Evolutionary conservation across 495 filamentous ascomycete species (phyloP), one percentile per base, ranked within the genome.

Genomic region (Amorphotheca resinae): DNA sequence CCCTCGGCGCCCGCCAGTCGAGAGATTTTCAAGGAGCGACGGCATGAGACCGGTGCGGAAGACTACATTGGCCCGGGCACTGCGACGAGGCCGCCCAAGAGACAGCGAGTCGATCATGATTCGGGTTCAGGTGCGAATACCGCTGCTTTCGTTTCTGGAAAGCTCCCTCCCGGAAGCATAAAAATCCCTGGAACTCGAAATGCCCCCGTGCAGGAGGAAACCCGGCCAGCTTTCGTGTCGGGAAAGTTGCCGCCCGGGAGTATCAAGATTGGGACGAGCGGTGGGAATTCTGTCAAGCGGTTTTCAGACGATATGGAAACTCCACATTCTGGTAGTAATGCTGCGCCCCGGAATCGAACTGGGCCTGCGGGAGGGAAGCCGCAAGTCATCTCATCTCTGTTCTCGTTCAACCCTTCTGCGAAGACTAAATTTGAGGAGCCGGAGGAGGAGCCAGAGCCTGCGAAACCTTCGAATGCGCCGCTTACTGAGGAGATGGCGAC

Each of bases 381-480:
- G 17, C 72, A 82, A 36, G 71, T 95, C 38, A 76, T 93, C 18
- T 95, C 91, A 22, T 91, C 89, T 17, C 67, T 98, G 3, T 96
- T 95, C 62, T 80, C 87, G 2, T 85, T 73, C 56, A 98, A 95
- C 45, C 88, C 89, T 1, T 62, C 66, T 6, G 67, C 82, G 8
- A 72, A 70, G 42, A 78, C 74, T 23, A 60, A 59, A 9, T 69
- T 76, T 36, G 57, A 67, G 17, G 38, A 59, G 11, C 53, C 56
- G 4, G 44, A 49, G 3, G 46, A 42, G 25, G 45, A 47, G 33
- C 56, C 58, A 37, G 70, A 72, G 30, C 66, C 74, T 2, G 72
- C 76, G 8, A 69, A 80, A 20, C 84, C 91, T n/a, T 93, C 89
- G 0, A 98, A 98, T 62, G 91, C 91, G n/a, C 93, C 91, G 2